Base-by-base conservation (phyloP, 2,329 filamentous ascomycete species). In the Claviceps maximensis region DNA sequence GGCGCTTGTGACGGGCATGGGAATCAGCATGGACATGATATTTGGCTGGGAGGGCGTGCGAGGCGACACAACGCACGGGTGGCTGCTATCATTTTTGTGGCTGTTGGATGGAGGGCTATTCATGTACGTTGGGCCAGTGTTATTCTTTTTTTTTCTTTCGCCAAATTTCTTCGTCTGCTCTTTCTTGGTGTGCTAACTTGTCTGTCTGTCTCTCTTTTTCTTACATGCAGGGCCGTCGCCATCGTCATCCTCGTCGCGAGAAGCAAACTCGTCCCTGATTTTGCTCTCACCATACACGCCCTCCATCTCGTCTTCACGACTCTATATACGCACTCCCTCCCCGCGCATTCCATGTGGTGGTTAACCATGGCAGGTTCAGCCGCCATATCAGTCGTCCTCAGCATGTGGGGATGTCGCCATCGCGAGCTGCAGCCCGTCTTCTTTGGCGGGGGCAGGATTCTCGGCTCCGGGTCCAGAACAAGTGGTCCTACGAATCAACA, bases 221-320 rank as follows among this genome's bases (percentile, higher is more conserved):
- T 38, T 6, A 5, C 45, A 96, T 47, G 45, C 42, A 97, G 91
- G 65, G 82, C 88, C 44, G 81, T 94, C 54, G 86, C 89, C 44
- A 84, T 96, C 54, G 81, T 95, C 50, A 71, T 91, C 52, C 74
- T 97, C 54, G 82, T 98, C 59, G 83, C 85, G 21, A 88, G 93
- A 57, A 93, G 86, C 48, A 97, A 97, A 68, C 85, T 97, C 56
- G 87, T 97, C 50, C 89, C 89, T 59, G 93, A 98, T 70, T 98
- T 97, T 67, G 87, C 89, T 33, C 74, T 96, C 25, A 95, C 91
- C 2, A 79, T 96, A 19, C 89, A 95, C 71, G 79, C 87, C 66
- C 73, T 95, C 44, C 87, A 95, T 66, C 78, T 95, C 51, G 58
- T 93, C 61, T 69, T 88, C 61, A 87, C 87, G 29, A 84, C 83